Evolutionary conservation across 495 filamentous ascomycete genomes (phyloP), one percentile per base, ranked within the genome.

Genomic region (Trichocladium uniseriatum): DNA sequence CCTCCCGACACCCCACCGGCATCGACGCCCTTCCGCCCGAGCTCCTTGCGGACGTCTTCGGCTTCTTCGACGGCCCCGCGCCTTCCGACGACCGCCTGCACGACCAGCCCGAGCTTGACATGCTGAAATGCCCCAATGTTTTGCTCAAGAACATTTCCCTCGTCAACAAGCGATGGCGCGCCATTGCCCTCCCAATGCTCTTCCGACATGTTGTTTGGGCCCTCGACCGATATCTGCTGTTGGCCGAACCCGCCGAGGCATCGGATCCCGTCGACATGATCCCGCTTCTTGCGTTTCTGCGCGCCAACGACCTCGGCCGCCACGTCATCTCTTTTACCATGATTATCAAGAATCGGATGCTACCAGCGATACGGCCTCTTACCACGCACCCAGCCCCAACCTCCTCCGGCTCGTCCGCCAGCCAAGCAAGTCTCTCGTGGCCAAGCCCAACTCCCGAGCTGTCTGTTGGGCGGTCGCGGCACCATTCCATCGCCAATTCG

Each of bases 111-210:
- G 40, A 45, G 15, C 10, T 40, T 3, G 44, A 53, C 49, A 59
- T 68, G 57, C 45, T 68, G 3, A 14, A 27, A 0, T 29, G 36
- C 31, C 44, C 56, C 39, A 36, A 61, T 45, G 21, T 9, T 10
- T 10, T 11, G 4, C 63, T 77, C 40, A 77, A 75, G 54, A 53
- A 59, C 27, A 41, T 57, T 1, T 71, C 72, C 3, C 55, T 61
- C 6, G 70, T 77, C 22, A 66, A 57, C 28, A 68, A 47, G 28
- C 43, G 56, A 47, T 77, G 73, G 73, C 61, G 70, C 41, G 53
- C 49, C 42, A 52, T 62, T 14, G 52, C 54, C 1, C 49, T 71
- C 6, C 68, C 66, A 20, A 16, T 58, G n/a, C 62, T 77, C 13
- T 75, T 72, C 60, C 61, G 65, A 34, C 63, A 73, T 34, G 55